These are phyloP conservation scores for Colletotrichum sp. DNA, from an alignment of 2,329 filamentous ascomycete genomes.

Conservation along the genomic window DNA sequence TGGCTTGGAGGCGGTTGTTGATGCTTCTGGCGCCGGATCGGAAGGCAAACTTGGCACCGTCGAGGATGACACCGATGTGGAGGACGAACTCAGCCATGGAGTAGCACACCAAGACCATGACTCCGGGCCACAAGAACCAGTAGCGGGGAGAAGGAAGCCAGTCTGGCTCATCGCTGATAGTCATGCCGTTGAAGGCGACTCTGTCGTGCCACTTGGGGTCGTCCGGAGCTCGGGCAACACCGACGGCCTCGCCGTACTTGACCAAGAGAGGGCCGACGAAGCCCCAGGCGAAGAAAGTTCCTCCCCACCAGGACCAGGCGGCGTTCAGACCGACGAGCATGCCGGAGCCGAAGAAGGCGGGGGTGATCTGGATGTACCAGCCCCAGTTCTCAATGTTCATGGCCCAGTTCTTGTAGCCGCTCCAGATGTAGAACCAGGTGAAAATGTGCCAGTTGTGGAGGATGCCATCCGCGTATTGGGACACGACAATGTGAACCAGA, in stretches of 20 bases:
- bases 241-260: slow-evolving; percentile 57
- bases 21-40: slow-evolving; percentile 31
- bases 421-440: slow-evolving; percentile 60
- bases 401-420: slow-evolving; percentile 53
- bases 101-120: slow-evolving; percentile 47
- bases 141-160: slow-evolving; percentile 42
- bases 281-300: slow-evolving; percentile 61
- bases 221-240: slow-evolving; percentile 36
- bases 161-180: slow-evolving; percentile 27
- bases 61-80: slow-evolving; percentile 40
- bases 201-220: slow-evolving; percentile 32
- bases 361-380: slow-evolving; percentile 64
- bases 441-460: slow-evolving; percentile 64
- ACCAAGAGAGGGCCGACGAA: slow-evolving; percentile 52
- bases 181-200: slow-evolving; percentile 35
- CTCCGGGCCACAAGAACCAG: slow-evolving; percentile 48
- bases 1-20: slow-evolving; percentile 35
- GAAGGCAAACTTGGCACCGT: slow-evolving; percentile 39
- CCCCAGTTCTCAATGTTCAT: slow-evolving; percentile 65
- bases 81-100: slow-evolving; percentile 45
- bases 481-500: slow-evolving; percentile 57
- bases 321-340: slow-evolving; percentile 57
- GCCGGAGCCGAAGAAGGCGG: slow-evolving; percentile 64
- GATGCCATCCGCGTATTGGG: slow-evolving; percentile 65
- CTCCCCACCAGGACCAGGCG: slow-evolving; percentile 61